phyloP scores from a whole-genome alignment of 2,329 filamentous ascomycete genomes.

The Trichoderma atroviride region DNA sequence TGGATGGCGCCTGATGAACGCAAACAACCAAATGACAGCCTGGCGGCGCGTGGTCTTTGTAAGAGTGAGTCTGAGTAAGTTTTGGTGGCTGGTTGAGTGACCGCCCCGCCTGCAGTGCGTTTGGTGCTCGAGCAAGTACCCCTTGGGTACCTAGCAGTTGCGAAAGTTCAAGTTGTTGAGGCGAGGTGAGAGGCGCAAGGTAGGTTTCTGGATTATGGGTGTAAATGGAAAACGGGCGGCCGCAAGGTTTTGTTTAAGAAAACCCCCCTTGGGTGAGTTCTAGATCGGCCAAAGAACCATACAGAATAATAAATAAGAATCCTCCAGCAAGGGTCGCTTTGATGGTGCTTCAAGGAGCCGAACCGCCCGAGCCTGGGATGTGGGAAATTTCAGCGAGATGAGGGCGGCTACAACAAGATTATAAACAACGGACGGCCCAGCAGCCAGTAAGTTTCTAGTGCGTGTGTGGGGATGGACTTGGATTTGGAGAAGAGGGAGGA shows the following conservation, averaged over 20 bases:
- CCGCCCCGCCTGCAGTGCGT: constrained; percentile 16
- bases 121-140: not conserved
- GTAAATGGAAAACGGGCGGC: not conserved
- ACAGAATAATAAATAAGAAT: not conserved
- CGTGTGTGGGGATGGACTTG: not conserved
- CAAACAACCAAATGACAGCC: constrained; percentile 19
- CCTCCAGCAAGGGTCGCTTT: constrained; percentile 17
- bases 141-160: too few relatives aligned
- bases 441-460: not conserved
- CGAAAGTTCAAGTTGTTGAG: not conserved
- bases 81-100: constrained; percentile 24
- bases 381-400: constrained; percentile 26
- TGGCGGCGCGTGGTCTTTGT: constrained; percentile 22
- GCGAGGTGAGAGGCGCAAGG: not conserved
- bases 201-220: not conserved
- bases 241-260: constrained; percentile 6
- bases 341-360: constrained; percentile 18
- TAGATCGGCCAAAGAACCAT: not conserved
- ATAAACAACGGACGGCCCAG: constrained; percentile 10
- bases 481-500: not conserved
- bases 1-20: not conserved
- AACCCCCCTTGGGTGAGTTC: not conserved
- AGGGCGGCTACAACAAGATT: constrained; percentile 23
- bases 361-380: constrained; percentile 16
- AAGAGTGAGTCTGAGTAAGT: constrained; percentile 18